A percentile compares a stretch with the other conserved stretches of the same genome.
These are phyloP conservation scores for Malassezia globosa DNA, from an alignment of 1,284 basidiomycete genomes.

Conservation along the genomic window DNA sequence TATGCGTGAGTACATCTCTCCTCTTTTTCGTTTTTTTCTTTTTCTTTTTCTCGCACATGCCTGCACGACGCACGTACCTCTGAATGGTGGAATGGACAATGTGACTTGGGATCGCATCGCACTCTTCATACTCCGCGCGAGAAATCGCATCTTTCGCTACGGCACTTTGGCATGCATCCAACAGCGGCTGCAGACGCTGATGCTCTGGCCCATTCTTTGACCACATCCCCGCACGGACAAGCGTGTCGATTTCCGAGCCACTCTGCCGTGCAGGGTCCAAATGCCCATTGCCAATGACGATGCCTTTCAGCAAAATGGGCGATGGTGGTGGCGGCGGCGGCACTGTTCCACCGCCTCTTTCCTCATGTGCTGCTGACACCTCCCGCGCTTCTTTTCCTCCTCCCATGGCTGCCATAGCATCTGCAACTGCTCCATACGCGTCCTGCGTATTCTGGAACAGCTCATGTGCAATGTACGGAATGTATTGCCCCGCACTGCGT, in stretches of 20 bases:
- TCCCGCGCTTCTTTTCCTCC: too few species aligned
- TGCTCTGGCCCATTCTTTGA: slow-evolving; percentile 59
- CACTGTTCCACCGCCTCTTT: too few species aligned
- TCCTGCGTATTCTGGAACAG: too few species aligned
- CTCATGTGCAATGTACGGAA: slow-evolving; percentile 58
- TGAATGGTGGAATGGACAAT: slow-evolving; percentile 51
- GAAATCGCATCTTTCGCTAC: slow-evolving; percentile 23
- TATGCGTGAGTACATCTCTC: too few species aligned
- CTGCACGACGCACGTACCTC: background rate
- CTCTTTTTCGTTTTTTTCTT: too few species aligned
- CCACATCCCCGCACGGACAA: slow-evolving; percentile 66
- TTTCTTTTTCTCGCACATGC: background rate
- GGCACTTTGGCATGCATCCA: slow-evolving; percentile 57
- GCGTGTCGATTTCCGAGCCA: slow-evolving; percentile 77
- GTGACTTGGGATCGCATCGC: slow-evolving; percentile 58
- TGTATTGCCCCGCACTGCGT: slow-evolving; percentile 27
- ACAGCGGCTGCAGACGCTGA: slow-evolving; percentile 43
- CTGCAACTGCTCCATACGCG: too few species aligned
- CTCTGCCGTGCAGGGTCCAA: slow-evolving; percentile 83
- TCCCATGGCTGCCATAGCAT: too few species aligned
- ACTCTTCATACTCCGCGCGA: slow-evolving; percentile 54
- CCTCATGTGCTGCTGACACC: too few species aligned
- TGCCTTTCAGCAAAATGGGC: slow-evolving; percentile 58
- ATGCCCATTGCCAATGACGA: slow-evolving; percentile 94
- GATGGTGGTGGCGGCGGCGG: slow-evolving; percentile 57